phyloP scores from a whole-genome alignment of 108 stramenopile species.

The Skeletonema marinoi region DNA sequence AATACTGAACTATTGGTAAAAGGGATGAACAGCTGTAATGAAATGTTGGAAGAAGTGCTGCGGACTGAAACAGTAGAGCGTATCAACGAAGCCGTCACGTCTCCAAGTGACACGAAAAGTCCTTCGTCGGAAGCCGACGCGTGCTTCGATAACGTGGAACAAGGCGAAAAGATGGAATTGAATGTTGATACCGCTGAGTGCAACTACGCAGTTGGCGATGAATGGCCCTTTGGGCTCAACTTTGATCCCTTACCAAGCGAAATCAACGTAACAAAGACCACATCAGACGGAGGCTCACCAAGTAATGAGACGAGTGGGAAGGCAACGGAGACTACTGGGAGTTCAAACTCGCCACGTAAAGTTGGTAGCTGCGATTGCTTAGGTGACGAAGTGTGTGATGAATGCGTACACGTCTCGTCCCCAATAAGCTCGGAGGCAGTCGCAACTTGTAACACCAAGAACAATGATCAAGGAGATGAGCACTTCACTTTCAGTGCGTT shows the following conservation, averaged over 20 bases:
- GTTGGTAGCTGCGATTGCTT: background rate
- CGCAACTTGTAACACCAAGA: background rate
- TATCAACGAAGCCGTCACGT: background rate
- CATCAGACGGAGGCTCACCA: background rate
- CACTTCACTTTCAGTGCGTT: background rate
- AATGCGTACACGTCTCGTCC: background rate
- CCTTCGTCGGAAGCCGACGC: background rate
- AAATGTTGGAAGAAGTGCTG: constrained; percentile 7
- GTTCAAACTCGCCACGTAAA: background rate
- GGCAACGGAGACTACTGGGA: background rate
- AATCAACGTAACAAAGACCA: background rate
- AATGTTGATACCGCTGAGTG: constrained; percentile 2
- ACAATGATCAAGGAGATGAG: background rate
- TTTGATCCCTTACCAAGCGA: background rate
- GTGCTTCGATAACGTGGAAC: too few species aligned
- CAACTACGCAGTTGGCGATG: background rate
- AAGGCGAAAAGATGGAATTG: background rate
- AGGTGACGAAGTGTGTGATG: background rate
- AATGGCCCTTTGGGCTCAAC: background rate
- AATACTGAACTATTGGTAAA: constrained; percentile 3
- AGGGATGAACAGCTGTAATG: background rate
- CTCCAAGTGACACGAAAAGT: background rate
- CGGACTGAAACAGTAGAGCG: background rate
- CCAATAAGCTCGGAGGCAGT: background rate
- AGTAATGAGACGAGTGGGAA: background rate